Percentiles rank a stretch among this genome's conserved stretches.
Conservation (phyloP, 2,329 filamentous ascomycete species). For the Talaromyces sp. region DNA sequence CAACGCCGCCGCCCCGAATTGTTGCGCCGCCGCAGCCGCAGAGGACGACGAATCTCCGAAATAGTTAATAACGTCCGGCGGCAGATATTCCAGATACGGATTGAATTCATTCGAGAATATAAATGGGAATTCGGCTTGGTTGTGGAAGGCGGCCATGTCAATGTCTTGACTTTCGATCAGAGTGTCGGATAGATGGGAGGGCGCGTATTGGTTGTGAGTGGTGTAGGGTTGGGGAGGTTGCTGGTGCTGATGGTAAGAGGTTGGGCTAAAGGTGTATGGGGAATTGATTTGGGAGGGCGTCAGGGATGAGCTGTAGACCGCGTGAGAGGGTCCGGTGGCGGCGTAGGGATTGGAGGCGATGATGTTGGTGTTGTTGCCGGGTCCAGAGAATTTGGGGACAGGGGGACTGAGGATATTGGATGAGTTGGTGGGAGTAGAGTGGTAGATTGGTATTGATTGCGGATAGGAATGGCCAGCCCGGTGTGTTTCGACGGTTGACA, state of each 20-base stretch:
- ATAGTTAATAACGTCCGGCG: constrained; percentile 61
- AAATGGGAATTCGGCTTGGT: constrained; percentile 40
- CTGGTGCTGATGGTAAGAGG: constrained; percentile 4
- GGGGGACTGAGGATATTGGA: not conserved
- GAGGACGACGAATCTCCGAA: constrained; percentile 42
- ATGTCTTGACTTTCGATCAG: constrained; percentile 75
- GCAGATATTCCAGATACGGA: constrained; percentile 72
- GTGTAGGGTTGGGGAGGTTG: not conserved
- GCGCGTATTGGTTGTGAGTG: constrained; percentile 11
- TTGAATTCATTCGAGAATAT: constrained; percentile 58
- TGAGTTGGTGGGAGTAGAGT: not conserved
- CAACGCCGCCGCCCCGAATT: not conserved
- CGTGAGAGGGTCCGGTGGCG: not conserved
- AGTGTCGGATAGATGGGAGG: constrained; percentile 43
- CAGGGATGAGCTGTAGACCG: constrained; percentile 5
- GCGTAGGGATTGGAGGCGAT: not conserved
- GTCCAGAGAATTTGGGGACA: constrained; percentile 9
- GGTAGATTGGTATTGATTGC: constrained; percentile 32
- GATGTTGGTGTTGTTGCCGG: not conserved
- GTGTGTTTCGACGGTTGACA: constrained; percentile 24
- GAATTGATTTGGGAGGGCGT: constrained; percentile 6
- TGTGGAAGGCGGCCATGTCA: constrained; percentile 63
- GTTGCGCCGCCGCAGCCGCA: not conserved
- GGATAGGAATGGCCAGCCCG: constrained; percentile 25
- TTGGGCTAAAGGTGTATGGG: constrained; percentile 1